phyloP scores from a whole-genome alignment of 768 basidiomycete species.

The Asterophora lycoperdoides region DNA sequence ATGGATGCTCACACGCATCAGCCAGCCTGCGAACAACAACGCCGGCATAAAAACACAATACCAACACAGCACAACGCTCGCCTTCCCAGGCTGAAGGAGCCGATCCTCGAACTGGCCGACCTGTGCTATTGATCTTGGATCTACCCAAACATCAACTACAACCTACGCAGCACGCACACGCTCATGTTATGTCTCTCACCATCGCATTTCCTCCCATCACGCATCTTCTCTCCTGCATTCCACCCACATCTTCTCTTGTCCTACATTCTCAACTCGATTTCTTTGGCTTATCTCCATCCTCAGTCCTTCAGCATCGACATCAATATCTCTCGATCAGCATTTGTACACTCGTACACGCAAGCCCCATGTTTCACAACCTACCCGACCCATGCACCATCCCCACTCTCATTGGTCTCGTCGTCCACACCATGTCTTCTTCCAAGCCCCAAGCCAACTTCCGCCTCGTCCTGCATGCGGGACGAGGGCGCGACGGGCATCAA shows the following conservation, averaged over 20 bases:
- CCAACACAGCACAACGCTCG: background rate
- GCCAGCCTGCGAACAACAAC: background rate
- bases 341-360: constrained; percentile 9
- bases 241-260: background rate
- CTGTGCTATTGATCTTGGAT: constrained; percentile 2
- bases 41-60: constrained; percentile 1
- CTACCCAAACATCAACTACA: constrained; percentile 8
- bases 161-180: constrained; percentile 6
- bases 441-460: background rate
- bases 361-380: constrained; percentile 2
- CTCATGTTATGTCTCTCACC: constrained; percentile 6
- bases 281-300: background rate
- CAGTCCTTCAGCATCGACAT: constrained; percentile 11
- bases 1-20: background rate
- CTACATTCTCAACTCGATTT: background rate
- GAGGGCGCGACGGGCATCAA: too few species aligned
- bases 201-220: constrained; percentile 4
- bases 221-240: constrained; percentile 1
- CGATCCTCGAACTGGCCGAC: background rate
- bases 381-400: background rate
- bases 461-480: too few species aligned
- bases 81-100: background rate
- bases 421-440: background rate
- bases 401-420: background rate
- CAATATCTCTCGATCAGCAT: constrained; percentile 11